Evolutionary conservation across 2,329 filamentous ascomycete genomes (phyloP).

Genomic region (Aspergillus transmontanensis): DNA sequence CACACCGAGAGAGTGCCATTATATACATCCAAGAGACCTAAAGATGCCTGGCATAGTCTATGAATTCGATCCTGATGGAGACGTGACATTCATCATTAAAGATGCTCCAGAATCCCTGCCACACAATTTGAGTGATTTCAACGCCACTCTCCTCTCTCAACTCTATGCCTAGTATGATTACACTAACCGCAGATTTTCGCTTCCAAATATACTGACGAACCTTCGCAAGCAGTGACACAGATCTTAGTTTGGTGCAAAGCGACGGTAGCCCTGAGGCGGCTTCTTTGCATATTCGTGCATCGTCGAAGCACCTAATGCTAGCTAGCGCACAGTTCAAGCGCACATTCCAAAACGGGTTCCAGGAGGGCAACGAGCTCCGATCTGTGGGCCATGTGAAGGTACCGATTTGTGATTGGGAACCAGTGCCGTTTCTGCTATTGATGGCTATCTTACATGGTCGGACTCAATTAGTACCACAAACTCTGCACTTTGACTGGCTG

Average conservation of each 20-base stretch:
- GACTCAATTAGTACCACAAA: no score
- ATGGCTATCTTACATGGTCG: no score
- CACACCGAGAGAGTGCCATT: no score
- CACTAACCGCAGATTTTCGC: no score
- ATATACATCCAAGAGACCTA: no score
- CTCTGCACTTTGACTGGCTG: not conserved
- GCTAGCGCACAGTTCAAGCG: conserved; percentile 5
- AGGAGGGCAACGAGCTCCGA: not conserved
- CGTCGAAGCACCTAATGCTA: conserved; percentile 7
- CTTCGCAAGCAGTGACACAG: not conserved
- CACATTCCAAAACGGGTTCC: not conserved
- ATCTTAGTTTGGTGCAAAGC: no score
- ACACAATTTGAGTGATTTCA: not conserved
- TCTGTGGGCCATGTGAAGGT: no score
- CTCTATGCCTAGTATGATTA: no score
- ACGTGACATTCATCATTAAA: not conserved
- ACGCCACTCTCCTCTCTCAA: not conserved
- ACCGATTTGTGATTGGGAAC: fast-evolving
- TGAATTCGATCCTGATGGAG: not conserved
- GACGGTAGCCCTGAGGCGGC: fast-evolving
- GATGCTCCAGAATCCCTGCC: not conserved
- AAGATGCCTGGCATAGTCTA: not conserved
- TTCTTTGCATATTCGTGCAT: not conserved
- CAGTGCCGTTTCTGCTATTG: no score
- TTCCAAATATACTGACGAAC: not conserved